Percentiles rank a stretch among this genome's conserved stretches.
These are phyloP conservation scores for Glycyrrhiza uralensis DNA, from an alignment of 306 rosid genomes.

Conservation along the genomic window DNA sequence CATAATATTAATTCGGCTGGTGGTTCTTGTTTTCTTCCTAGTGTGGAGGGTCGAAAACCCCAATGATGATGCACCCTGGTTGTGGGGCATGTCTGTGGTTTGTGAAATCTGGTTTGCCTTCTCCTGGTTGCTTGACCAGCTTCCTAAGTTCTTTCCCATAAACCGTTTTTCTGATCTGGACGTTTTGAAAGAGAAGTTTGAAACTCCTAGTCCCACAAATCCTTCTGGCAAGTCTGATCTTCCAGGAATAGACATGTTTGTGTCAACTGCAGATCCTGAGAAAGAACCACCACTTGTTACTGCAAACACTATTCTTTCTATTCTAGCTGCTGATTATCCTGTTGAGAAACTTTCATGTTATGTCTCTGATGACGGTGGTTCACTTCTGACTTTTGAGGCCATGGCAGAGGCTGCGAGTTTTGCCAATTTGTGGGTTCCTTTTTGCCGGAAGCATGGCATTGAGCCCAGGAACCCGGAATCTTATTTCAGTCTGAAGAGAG, in stretches of 20 bases:
- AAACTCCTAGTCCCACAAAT: slow-evolving; percentile 55
- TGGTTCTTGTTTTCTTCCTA: slow-evolving; percentile 51
- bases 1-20: slow-evolving; percentile 53
- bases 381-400: slow-evolving; percentile 84
- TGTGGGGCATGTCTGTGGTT: slow-evolving; percentile 77
- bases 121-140: slow-evolving; percentile 84
- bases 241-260: slow-evolving; percentile 74
- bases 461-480: slow-evolving; percentile 83
- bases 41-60: slow-evolving; percentile 63
- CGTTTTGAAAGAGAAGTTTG: slow-evolving; percentile 63
- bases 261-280: slow-evolving; percentile 83
- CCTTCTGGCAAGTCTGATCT: slow-evolving; percentile 78
- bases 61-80: slow-evolving; percentile 72
- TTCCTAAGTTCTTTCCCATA: slow-evolving; percentile 81
- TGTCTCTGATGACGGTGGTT: slow-evolving; percentile 88
- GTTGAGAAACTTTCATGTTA: slow-evolving; percentile 77
- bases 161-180: slow-evolving; percentile 53
- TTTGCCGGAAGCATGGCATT: slow-evolving; percentile 71
- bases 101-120: slow-evolving; percentile 89
- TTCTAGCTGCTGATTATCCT: slow-evolving; percentile 72
- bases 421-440: slow-evolving; percentile 81
- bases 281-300: slow-evolving; percentile 84
- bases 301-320: slow-evolving; percentile 77
- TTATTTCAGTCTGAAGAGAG: slow-evolving; percentile 60
- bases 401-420: slow-evolving; percentile 90